A percentile compares a stretch with the other conserved stretches of the same genome.
Evolutionary conservation across 2,329 filamentous ascomycete genomes (phyloP).

Genomic region (Chaetomium globosum): DNA sequence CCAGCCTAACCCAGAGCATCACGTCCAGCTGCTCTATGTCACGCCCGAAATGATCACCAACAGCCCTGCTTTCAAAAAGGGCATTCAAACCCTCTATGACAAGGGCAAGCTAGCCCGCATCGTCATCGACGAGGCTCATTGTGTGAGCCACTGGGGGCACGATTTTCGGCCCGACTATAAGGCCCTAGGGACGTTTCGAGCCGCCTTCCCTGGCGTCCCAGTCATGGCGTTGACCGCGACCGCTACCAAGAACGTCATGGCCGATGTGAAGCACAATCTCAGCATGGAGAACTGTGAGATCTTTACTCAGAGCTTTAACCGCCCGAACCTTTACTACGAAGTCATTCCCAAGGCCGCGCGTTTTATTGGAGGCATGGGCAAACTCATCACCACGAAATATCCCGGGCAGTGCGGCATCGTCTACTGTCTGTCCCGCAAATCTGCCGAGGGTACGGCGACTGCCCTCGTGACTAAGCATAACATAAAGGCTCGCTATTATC

Average conservation of each 20-base stretch:
- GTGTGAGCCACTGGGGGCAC: constrained; percentile 98
- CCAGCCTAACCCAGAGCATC: constrained; percentile 68
- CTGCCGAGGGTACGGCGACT: constrained; percentile 77
- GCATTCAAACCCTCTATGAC: constrained; percentile 68
- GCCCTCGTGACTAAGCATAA: constrained; percentile 62
- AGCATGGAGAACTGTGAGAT: constrained; percentile 75
- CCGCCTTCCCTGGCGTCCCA: constrained; percentile 75
- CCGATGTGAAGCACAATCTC: constrained; percentile 91
- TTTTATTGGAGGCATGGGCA: constrained; percentile 56
- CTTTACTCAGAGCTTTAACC: constrained; percentile 93
- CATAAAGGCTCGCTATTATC: constrained; percentile 81
- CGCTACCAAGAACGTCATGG: constrained; percentile 87
- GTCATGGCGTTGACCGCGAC: constrained; percentile 96
- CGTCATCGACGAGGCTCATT: constrained; percentile 98
- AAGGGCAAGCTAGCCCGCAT: constrained; percentile 78
- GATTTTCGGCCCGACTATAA: constrained; percentile 98
- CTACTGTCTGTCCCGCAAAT: constrained; percentile 85
- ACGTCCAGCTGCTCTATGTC: constrained; percentile 86
- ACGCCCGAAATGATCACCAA: constrained; percentile 96
- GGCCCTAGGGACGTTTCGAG: constrained; percentile 72
- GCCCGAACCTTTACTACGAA: constrained; percentile 91
- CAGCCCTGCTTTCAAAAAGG: constrained; percentile 67
- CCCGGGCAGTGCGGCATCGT: constrained; percentile 79
- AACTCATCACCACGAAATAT: constrained; percentile 72
- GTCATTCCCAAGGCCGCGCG: constrained; percentile 71